phyloP scores from a whole-genome alignment of 1,284 basidiomycete species.

The Tremellales sp. region DNA sequence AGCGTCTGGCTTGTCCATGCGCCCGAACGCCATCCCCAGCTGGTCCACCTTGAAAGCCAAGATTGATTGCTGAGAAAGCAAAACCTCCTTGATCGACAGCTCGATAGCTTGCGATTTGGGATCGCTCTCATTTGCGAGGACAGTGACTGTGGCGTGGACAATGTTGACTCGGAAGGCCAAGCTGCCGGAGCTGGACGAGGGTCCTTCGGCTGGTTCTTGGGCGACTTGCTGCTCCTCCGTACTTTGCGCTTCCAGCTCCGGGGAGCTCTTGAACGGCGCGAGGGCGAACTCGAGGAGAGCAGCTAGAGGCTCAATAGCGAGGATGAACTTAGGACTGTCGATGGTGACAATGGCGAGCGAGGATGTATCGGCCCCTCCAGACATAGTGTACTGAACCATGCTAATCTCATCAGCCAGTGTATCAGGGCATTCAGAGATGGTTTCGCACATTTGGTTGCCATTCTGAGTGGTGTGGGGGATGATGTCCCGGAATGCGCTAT shows the following conservation, averaged over 20 bases:
- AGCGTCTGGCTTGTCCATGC: conserved; percentile 81
- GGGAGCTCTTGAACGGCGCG: conserved; percentile 55
- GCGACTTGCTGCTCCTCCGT: neutral
- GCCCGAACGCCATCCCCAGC: conserved; percentile 89
- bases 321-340: conserved; percentile 90
- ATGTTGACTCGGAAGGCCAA: conserved; percentile 77
- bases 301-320: conserved; percentile 89
- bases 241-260: conserved; percentile 15
- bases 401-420: conserved; percentile 16
- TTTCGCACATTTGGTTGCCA: conserved; percentile 68
- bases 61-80: conserved; percentile 89
- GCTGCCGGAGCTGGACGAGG: conserved; percentile 16
- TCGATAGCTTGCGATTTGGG: conserved; percentile 81
- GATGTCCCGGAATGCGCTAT: conserved; percentile 87
- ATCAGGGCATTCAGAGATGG: neutral
- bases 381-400: conserved; percentile 83
- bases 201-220: conserved; percentile 21
- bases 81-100: conserved; percentile 75
- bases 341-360: conserved; percentile 79
- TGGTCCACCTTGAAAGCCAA: conserved; percentile 75
- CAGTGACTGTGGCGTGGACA: conserved; percentile 83
- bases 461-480: conserved; percentile 86
- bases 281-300: conserved; percentile 81
- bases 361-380: conserved; percentile 57
- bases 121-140: conserved; percentile 81